Percentiles rank a stretch among this genome's conserved stretches.
Conservation (phyloP, 352 stramenopile genomes). For the Globisporangium paroecandrum region DNA sequence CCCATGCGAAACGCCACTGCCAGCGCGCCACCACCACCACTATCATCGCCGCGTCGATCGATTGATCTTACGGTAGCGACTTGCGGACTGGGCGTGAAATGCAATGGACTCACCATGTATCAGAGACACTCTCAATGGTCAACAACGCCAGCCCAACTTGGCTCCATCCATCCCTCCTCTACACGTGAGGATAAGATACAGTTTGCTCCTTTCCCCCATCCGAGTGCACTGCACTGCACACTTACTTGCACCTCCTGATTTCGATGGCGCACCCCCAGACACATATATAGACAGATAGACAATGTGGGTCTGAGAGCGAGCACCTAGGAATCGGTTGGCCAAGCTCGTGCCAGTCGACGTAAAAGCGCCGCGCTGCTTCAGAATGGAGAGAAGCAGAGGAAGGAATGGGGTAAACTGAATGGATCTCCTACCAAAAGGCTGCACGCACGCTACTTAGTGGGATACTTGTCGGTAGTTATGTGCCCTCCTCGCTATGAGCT, state of each 20-base stretch:
- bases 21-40: no score
- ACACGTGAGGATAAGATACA: background rate
- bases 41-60: background rate
- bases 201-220: background rate
- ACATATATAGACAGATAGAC: background rate
- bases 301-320: background rate
- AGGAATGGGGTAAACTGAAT: background rate
- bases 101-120: background rate
- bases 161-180: background rate
- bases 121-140: background rate
- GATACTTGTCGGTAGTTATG: background rate
- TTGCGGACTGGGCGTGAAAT: background rate
- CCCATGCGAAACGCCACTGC: background rate
- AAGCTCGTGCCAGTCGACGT: background rate
- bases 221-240: background rate
- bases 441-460: background rate
- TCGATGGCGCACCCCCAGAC: background rate
- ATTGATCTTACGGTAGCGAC: background rate
- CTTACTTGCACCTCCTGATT: background rate
- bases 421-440: background rate
- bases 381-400: background rate
- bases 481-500: background rate
- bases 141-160: background rate
- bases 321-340: background rate
- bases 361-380: background rate